A percentile compares a stretch with the other conserved stretches of the same genome.
Conservation (phyloP, 2,329 filamentous ascomycete species). For the Aspergillus proliferans region DNA sequence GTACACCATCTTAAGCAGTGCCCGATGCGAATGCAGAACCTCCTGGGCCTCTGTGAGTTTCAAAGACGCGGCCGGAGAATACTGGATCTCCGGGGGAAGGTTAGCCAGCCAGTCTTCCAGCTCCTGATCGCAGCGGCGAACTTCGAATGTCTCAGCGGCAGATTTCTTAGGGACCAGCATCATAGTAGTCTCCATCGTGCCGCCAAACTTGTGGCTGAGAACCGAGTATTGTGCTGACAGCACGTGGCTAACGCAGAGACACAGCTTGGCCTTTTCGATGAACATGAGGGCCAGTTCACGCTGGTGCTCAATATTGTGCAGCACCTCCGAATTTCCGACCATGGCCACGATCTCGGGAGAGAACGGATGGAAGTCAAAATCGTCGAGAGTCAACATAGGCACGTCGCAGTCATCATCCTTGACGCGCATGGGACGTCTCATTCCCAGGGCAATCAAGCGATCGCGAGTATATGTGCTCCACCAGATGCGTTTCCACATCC, state of each 20-base stretch:
- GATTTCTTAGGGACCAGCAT: conserved; percentile 88
- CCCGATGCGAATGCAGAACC: conserved; percentile 63
- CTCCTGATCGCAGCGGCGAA: conserved; percentile 71
- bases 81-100: conserved; percentile 66
- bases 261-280: conserved; percentile 84
- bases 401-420: conserved; percentile 93
- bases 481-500: conserved; percentile 92
- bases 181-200: conserved; percentile 70
- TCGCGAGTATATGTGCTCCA: conserved; percentile 97
- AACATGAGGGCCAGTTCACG: conserved; percentile 78
- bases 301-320: conserved; percentile 68
- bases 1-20: conserved; percentile 89
- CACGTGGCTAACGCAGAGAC: conserved; percentile 82
- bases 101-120: conserved; percentile 70
- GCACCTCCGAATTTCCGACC: conserved; percentile 61
- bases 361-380: conserved; percentile 72
- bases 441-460: conserved; percentile 82
- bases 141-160: conserved; percentile 71
- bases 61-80: conserved; percentile 58
- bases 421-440: conserved; percentile 86
- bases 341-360: conserved; percentile 64
- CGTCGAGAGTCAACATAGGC: conserved; percentile 74
- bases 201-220: conserved; percentile 68
- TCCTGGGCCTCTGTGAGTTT: conserved; percentile 44
- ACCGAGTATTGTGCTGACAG: conserved; percentile 89